Percentiles rank a stretch among this genome's conserved stretches.
phyloP scores from a whole-genome alignment of 2,329 filamentous ascomycete species.

The Periconia sp. region DNA sequence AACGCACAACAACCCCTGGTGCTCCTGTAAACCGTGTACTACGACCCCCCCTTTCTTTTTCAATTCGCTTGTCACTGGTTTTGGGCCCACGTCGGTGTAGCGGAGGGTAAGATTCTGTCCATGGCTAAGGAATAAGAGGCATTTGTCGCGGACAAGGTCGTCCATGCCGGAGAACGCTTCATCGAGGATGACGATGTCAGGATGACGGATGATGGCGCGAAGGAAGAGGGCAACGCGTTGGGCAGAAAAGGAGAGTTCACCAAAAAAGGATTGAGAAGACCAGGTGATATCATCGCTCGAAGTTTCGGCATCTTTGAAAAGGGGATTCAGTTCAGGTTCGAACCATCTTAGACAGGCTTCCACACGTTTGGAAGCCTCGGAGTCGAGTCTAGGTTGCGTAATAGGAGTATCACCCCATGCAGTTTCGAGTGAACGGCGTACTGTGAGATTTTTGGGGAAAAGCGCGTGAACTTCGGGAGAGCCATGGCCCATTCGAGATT shows the following conservation, averaged over 20 bases:
- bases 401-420: slow-evolving; percentile 91
- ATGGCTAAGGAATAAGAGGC: slow-evolving; percentile 74
- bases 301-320: slow-evolving; percentile 12
- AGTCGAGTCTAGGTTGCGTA: slow-evolving; percentile 68
- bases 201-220: slow-evolving; percentile 52
- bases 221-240: slow-evolving; percentile 88
- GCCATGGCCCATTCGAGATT: slow-evolving; percentile 87
- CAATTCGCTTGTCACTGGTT: slow-evolving; percentile 52
- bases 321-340: slow-evolving; percentile 73
- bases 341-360: slow-evolving; percentile 79
- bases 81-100: slow-evolving; percentile 39
- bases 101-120: slow-evolving; percentile 48
- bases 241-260: slow-evolving; percentile 76
- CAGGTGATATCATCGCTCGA: slow-evolving; percentile 55
- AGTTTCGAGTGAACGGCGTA: slow-evolving; percentile 78
- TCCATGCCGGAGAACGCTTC: slow-evolving; percentile 61
- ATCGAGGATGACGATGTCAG: slow-evolving; percentile 58
- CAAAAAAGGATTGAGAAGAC: slow-evolving; percentile 72
- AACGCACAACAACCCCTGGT: slow-evolving; percentile 88
- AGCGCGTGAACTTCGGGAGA: slow-evolving; percentile 93
- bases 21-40: slow-evolving; percentile 67
- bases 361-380: slow-evolving; percentile 64
- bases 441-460: slow-evolving; percentile 78
- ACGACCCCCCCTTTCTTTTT: slow-evolving; percentile 50
- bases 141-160: slow-evolving; percentile 76